A percentile compares a stretch with the other conserved stretches of the same genome.
Conservation (phyloP, 2,329 filamentous ascomycete species). For the Talaromyces islandicus region DNA sequence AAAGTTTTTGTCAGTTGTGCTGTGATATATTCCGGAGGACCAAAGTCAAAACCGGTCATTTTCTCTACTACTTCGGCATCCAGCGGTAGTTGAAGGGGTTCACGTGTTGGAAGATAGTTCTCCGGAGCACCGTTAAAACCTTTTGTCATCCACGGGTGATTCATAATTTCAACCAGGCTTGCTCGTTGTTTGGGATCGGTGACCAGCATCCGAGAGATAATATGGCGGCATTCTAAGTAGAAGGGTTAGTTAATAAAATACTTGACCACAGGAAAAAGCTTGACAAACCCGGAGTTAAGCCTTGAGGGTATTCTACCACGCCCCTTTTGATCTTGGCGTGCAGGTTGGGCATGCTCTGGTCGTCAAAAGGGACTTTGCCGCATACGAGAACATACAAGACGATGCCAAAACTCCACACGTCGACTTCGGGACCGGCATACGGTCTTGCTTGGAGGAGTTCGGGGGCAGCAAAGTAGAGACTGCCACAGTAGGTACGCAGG, state of each 20-base stretch:
- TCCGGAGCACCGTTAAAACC: slow-evolving; percentile 82
- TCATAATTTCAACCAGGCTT: slow-evolving; percentile 85
- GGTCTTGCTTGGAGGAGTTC: slow-evolving; percentile 89
- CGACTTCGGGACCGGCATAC: slow-evolving; percentile 93
- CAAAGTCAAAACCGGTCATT: slow-evolving; percentile 99
- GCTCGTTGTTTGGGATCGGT: slow-evolving; percentile 86
- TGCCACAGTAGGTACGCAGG: slow-evolving; percentile 95
- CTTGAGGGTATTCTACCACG: slow-evolving; percentile 88
- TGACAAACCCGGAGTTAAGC: slow-evolving; percentile 75
- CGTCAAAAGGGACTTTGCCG: slow-evolving; percentile 96
- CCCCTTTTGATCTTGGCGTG: slow-evolving; percentile 99
- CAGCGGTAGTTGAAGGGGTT: slow-evolving; percentile 77
- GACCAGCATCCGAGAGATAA: slow-evolving; percentile 92
- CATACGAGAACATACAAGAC: slow-evolving; percentile 96
- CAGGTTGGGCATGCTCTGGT: slow-evolving; percentile 96
- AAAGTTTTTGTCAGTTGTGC: slow-evolving; percentile 77
- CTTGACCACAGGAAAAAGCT: slow-evolving; percentile 9
- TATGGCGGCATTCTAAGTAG: slow-evolving; percentile 74
- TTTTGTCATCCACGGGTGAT: slow-evolving; percentile 92
- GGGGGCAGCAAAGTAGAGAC: slow-evolving; percentile 93
- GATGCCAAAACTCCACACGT: slow-evolving; percentile 98
- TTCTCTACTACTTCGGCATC: slow-evolving; percentile 78
- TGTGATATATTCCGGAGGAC: slow-evolving; percentile 74
- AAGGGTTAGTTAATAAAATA: slow-evolving; percentile 35
- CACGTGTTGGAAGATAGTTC: slow-evolving; percentile 76